Evolutionary conservation across 345 rosid species (phyloP).

Genomic region (Eucalyptus curtisii): DNA sequence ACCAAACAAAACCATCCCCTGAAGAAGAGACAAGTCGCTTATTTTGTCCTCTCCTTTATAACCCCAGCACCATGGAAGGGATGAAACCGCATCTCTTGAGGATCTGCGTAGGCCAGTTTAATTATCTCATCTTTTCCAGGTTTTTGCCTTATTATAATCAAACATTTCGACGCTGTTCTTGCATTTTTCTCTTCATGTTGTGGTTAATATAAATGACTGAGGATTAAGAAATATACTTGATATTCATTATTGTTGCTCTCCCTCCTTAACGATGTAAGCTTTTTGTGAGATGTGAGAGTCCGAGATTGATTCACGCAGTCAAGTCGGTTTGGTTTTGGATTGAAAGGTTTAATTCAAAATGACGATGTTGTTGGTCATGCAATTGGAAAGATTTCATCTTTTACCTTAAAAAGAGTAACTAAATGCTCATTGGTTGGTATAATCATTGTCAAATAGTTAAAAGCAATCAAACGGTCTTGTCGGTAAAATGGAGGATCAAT

Average conservation of each 20-base stretch:
- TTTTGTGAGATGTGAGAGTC: accelerated
- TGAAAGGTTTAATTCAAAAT: background rate
- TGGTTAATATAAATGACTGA: background rate
- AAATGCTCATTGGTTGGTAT: background rate
- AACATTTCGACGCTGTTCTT: background rate
- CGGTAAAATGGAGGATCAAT: background rate
- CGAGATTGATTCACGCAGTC: background rate
- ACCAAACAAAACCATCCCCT: background rate
- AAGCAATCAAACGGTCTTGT: background rate
- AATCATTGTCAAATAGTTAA: background rate
- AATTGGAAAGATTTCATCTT: background rate
- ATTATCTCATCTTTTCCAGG: background rate
- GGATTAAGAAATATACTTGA: background rate
- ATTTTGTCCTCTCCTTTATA: background rate
- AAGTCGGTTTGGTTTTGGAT: background rate
- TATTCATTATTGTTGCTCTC: background rate
- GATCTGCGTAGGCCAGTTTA: background rate
- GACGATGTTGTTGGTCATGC: background rate
- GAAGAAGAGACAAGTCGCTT: background rate
- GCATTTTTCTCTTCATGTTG: background rate
- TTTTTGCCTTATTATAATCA: background rate
- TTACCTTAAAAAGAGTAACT: background rate
- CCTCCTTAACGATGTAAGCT: background rate
- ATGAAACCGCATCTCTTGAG: background rate
- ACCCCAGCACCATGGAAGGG: background rate